These are phyloP conservation scores for Heliamphora pulchella DNA, from an alignment of 179 eudicot genomes.

Conservation along the genomic window DNA sequence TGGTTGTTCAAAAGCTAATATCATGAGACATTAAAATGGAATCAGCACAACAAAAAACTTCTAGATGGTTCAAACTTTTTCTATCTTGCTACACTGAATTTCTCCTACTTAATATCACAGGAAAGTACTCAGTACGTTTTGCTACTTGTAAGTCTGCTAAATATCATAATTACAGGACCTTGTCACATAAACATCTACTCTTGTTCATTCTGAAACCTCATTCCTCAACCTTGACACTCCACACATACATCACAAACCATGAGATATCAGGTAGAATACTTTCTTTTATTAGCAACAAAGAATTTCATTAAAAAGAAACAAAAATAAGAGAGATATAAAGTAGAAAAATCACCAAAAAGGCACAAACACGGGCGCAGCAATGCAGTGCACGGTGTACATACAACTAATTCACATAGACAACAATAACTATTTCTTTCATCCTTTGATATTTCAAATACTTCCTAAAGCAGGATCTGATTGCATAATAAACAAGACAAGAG, in stretches of 20 bases:
- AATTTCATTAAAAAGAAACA: neutral
- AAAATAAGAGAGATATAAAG: slow-evolving; percentile 1
- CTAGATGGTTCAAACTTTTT: neutral
- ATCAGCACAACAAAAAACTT: neutral
- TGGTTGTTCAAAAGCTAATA: neutral
- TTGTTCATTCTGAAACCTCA: neutral
- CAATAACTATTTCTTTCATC: neutral
- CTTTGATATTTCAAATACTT: neutral
- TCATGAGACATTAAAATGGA: neutral
- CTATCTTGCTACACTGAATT: slow-evolving; percentile 1
- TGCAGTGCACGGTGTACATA: neutral
- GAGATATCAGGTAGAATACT: neutral
- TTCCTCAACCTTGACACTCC: neutral
- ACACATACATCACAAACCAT: neutral
- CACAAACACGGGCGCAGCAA: neutral
- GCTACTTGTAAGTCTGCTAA: neutral
- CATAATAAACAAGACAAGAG: neutral
- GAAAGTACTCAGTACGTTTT: neutral
- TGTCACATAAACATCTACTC: neutral
- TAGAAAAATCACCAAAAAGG: neutral
- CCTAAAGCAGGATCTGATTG: neutral
- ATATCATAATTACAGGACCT: neutral
- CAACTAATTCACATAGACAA: neutral
- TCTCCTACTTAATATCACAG: neutral
- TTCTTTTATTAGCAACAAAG: neutral